Evolutionary conservation across 805 yeast species (phyloP).

Genomic region (Diddensiella caesifluorescens): DNA sequence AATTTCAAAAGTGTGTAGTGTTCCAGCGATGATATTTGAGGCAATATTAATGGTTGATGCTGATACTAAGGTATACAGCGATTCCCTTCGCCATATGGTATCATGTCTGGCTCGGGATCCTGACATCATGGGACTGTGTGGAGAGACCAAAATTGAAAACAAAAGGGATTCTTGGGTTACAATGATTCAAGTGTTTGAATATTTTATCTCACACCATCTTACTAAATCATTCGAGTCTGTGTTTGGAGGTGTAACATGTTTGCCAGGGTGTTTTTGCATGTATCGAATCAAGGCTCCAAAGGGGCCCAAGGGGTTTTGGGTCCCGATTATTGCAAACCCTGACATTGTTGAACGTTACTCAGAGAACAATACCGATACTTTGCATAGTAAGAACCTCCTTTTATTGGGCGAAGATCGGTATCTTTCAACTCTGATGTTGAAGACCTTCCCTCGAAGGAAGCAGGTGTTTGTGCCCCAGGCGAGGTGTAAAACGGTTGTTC

Average conservation of each 20-base stretch:
- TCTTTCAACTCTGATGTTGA: constrained; percentile 78
- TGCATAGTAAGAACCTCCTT: constrained; percentile 81
- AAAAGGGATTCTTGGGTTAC: constrained; percentile 85
- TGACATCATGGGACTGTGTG: constrained; percentile 85
- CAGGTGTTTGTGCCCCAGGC: constrained; percentile 86
- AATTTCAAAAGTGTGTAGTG: constrained; percentile 74
- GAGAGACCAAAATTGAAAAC: constrained; percentile 88
- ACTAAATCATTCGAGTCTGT: constrained; percentile 91
- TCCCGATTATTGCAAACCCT: constrained; percentile 87
- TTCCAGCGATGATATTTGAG: constrained; percentile 78
- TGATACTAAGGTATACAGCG: constrained; percentile 83
- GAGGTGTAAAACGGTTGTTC: constrained; percentile 88
- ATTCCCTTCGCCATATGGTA: constrained; percentile 80
- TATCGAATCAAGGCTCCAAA: constrained; percentile 89
- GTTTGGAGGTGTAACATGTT: constrained; percentile 91
- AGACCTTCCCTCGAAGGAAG: constrained; percentile 83
- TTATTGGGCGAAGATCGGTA: constrained; percentile 89
- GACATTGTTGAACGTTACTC: constrained; percentile 90
- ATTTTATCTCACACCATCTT: constrained; percentile 90
- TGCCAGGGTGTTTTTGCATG: constrained; percentile 94
- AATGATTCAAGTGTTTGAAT: constrained; percentile 90
- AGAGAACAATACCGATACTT: constrained; percentile 75
- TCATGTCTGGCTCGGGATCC: constrained; percentile 87
- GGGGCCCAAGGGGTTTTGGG: constrained; percentile 76
- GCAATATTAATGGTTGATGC: constrained; percentile 90